Conservation (phyloP, 139 green algal species). For the Pseudopediastrum boryanum region DNA sequence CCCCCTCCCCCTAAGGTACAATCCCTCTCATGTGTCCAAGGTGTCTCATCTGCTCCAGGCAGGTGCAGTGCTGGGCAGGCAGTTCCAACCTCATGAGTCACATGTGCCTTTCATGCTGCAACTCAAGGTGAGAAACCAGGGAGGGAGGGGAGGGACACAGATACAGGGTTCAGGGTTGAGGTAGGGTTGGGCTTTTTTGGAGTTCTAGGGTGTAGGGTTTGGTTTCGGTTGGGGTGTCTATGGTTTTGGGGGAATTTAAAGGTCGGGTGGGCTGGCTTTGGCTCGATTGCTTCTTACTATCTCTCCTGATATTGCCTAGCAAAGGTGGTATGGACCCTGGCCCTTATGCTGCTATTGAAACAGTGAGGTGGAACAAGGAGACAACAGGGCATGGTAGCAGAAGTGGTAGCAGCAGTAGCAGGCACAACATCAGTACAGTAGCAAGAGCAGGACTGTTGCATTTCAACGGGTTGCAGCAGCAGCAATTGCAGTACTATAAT, state of each 20-base stretch:
- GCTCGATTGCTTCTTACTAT: neutral
- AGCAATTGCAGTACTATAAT: no score
- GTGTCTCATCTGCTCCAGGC: conserved; percentile 67
- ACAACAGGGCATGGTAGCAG: no score
- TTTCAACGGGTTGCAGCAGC: no score
- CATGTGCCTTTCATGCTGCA: conserved; percentile 96
- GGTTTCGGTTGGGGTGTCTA: neutral
- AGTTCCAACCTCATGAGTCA: conserved; percentile 88
- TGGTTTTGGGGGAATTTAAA: neutral
- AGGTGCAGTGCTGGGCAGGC: conserved; percentile 75
- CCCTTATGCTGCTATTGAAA: no score
- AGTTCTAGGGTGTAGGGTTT: neutral
- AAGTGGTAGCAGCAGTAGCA: no score
- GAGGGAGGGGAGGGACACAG: neutral
- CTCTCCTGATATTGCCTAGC: neutral
- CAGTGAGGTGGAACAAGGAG: no score
- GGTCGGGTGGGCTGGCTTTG: neutral
- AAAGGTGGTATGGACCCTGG: no score
- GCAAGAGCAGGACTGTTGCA: no score
- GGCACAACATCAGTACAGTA: no score
- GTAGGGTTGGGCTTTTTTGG: neutral
- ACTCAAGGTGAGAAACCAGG: conserved; percentile 73
- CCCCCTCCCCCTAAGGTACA: conserved; percentile 68
- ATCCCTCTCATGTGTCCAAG: conserved; percentile 70
- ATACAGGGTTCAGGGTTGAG: neutral